Evolutionary conservation across 805 yeast genomes (phyloP), one percentile per base, ranked within the genome.

Genomic region (Lipomyces japonicus): DNA sequence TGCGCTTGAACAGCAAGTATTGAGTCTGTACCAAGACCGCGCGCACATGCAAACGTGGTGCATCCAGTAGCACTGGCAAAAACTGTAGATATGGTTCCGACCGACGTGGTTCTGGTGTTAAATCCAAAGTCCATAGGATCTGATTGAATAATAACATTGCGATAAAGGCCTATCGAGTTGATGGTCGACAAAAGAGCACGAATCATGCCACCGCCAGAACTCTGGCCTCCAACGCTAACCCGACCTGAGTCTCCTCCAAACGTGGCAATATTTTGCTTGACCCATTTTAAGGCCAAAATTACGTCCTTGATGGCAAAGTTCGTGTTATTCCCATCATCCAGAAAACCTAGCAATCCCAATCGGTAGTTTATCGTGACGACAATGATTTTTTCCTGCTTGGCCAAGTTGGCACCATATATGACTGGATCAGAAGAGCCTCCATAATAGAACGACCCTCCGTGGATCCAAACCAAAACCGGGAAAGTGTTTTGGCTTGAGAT

Each of bases 381-480:
- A n/a, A 57, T 48, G 36, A 64, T 59, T 9, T 55, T 39, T 22
- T 61, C 53, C 9, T 48, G 44, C 16, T 46, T 21, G 5, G 63
- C 61, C 1, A 63, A 53, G 2, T 40, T 32, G n/a, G 61, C 31
- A 22, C 66, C 66, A 37, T 61, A 53, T 42, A 62, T 58, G 5
- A 56, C 50, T 3, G 63, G 59, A 37, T 60, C 63, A n/a, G 62
- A 50, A 24, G 48, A 60, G 40, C 67, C 56, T 10, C 72, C 71
- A 21, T 58, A 58, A 3, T 45, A 19, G 44, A 63, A 67, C 1
- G 70, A 65, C 30, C 74, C 73, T 12, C 73, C 74, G 47, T 68
- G 69, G 34, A 70, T 61, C 66, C 69, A 68, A n/a, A 63, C 54
- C 26, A 53, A 24, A 9, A 53, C 54, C 4, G 55, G 55, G 21